Evolutionary conservation across 768 basidiomycete species (phyloP), one percentile per base, ranked within the genome.

Genomic region (Russula griseocarnosa): DNA sequence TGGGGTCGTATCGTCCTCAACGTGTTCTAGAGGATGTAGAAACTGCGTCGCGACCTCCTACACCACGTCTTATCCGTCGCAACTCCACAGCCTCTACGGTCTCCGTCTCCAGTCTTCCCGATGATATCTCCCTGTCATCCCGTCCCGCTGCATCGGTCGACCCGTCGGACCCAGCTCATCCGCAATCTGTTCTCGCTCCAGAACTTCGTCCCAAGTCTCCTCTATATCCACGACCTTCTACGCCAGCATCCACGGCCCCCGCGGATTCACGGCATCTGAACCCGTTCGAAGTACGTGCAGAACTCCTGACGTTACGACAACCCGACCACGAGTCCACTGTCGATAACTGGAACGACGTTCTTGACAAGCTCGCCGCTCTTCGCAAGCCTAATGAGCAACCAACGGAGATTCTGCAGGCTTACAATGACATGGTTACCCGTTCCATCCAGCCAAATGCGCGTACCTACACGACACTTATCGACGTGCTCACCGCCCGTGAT

Each of bases 371-470:
- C 3, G 69, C 77, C 42, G 70, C 73, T 36, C 76, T 80, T 56
- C 79, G 86, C 67, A 50, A 60, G 20, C 61, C 71, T 11, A 85
- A 85, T 9, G 82, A 83, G 65, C 82, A 85, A 7, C 78, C 91
- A 34, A 73, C 79, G 0, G 71, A 80, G 47, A 74, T 92, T 42
- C 72, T 89, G 58, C 82, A 85, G 55, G 79, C 85, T 3, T 95
- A 94, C 76, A 83, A 90, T 66, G 78, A 83, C 54, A 84, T 95
- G 80, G 75, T 93, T 61, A 75, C 79, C 30, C 78, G 75, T 34
- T 81, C 83, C 20, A 72, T 94, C 5, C 70, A 81, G 0, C 92
- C 94, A 10, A 86, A 86, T 56, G 61, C 75, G 14, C 68, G 72
- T 50, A 92, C 90, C 0, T 93, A 91, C 72, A 70, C 77, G 32